Evolutionary conservation across 2,329 filamentous ascomycete species (phyloP), one percentile per base, ranked within the genome.

Genomic region (Penicillium sp.): DNA sequence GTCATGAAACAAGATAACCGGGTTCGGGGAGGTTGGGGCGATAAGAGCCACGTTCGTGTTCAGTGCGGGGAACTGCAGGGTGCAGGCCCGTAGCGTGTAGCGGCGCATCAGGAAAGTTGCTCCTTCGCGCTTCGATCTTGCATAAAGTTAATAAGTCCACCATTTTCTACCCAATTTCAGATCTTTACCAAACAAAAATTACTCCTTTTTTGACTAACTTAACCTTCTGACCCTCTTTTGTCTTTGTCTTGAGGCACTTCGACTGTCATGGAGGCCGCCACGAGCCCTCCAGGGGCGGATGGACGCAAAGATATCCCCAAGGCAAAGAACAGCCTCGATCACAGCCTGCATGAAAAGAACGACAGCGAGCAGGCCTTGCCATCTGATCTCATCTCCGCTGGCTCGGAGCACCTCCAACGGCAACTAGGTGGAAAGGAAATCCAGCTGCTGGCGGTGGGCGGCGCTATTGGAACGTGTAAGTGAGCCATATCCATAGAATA

Each of bases 401-500:
- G 52, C 17, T 55, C 52, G 7, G 36, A 55, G 32, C 24, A 51
- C 15, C 60, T 72, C 4, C 67, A 72, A 44, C 63, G 69, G 4
- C 20, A n/a, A 5, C 12, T 39, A 7, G 36, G 64, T 26, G 64
- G 67, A 9, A 65, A 64, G 41, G 66, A 71, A 42, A 60, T 71
- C 7, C 69, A 72, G 48, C 59, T 71, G 1, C 63, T 68, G 48
- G 69, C 69, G 0, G 64, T 71, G 10, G 68, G 68, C 7, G 68
- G 68, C 18, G 68, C 68, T 17, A 71, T 70, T 51, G 68, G 68
- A 36, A 70, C 68, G 17, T 68, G 67, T 68, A 61, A 45, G 63
- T 54, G 26, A 7, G 4, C 21, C 21, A 27, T 27, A 27, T 21
- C 24, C 26, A 32, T 17, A 27, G 24, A 27, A 27, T 27, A 27